Base-by-base conservation (phyloP, 345 rosid genomes). In the Microthlaspi erraticum region DNA sequence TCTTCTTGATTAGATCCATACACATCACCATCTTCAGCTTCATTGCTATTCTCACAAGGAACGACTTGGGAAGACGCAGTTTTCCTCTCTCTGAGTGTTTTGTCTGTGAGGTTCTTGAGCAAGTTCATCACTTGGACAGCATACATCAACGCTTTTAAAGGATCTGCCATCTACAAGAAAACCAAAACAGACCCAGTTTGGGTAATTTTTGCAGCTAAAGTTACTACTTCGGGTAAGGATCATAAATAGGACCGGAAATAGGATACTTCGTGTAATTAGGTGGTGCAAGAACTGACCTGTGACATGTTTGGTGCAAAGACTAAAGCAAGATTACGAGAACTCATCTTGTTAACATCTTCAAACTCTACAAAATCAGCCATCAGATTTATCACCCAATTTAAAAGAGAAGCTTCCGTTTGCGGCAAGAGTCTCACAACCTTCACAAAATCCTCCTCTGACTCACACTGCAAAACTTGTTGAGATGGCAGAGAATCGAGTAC, bases 261-360 rank as follows among this genome's bases (percentile, higher is more conserved):
- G n/a, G n/a, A n/a, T n/a, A n/a, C n/a, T 23, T 23, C 26, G 26
- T 2, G 26, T 23, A 3, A 23, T 23, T 23, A 44, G 13, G 37
- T 41, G 12, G n/a, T 31, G 16, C 34, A 69, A 43, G 43, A 59
- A 71, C 64, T 85, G 72, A 86, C 97, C 78, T 89, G 84, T 3
- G 96, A 86, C 97, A 93, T 93, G 81, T 91, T 93, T 39, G 98
- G 98, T 6, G 98, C 94, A 17, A 93, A 93, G 18, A 91, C 97
- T 82, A 91, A 83, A 11, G 97, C 96, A 32, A 93, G 79, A 51
- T 91, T 93, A 32, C 88, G 92, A 0, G 98, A 88, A 59, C 83
- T 93, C 97, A 93, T 93, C 87, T 91, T 91, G 70, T 93, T 93
- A n/a, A 84, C 60, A 78, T 83, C 83, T 68, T 91, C 93, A 31